phyloP scores from a whole-genome alignment of 2,329 filamentous ascomycete genomes.

The Zymoseptoria ardabiliae region DNA sequence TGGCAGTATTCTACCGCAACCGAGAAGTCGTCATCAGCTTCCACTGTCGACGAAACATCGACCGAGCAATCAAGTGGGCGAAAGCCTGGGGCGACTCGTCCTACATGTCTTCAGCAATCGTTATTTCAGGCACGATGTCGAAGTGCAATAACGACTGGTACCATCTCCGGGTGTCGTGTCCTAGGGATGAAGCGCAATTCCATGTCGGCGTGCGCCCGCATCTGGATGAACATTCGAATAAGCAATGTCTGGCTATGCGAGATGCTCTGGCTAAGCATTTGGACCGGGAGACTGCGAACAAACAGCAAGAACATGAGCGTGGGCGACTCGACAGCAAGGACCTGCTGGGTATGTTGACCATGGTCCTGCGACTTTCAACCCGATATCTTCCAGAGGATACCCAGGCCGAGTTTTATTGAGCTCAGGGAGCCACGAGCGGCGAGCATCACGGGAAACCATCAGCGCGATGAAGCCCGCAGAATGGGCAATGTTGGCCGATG shows the following conservation, averaged over 20 bases:
- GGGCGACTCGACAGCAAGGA: neutral
- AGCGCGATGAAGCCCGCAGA: no score
- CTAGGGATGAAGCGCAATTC: slow-evolving; percentile 2
- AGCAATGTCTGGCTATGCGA: neutral
- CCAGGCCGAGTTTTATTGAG: neutral
- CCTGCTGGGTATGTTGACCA: neutral
- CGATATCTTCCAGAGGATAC: neutral
- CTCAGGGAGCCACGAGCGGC: neutral
- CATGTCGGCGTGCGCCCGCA: neutral
- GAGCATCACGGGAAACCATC: neutral
- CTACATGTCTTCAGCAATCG: slow-evolving; percentile 1
- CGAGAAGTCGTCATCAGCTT: slow-evolving; percentile 7
- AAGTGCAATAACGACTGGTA: neutral
- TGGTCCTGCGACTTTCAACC: neutral
- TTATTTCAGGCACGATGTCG: neutral
- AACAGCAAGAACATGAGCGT: neutral
- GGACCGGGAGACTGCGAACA: neutral
- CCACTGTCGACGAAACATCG: slow-evolving; percentile 4
- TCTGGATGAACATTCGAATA: neutral
- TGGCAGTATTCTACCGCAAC: slow-evolving; percentile 8
- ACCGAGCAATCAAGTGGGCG: slow-evolving; percentile 3
- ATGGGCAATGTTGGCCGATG: no score
- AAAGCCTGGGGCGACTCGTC: neutral
- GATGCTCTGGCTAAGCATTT: neutral
- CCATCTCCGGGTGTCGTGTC: neutral